phyloP scores from a whole-genome alignment of 768 basidiomycete species.

The Hemileccinum impolitum region DNA sequence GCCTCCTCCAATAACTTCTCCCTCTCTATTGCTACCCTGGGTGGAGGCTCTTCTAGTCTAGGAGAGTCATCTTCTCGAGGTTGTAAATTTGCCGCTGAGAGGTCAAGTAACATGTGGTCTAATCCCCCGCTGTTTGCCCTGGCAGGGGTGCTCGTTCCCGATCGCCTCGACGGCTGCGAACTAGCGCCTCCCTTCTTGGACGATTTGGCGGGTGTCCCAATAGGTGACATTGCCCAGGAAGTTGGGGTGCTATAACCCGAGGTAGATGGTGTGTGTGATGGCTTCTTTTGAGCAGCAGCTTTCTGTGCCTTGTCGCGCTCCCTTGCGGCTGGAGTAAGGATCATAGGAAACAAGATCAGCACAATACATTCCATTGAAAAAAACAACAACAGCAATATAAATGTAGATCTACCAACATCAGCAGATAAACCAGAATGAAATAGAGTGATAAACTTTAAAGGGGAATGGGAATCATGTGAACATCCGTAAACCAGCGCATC shows the following conservation, averaged over 20 bases:
- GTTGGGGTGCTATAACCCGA: conserved; percentile 39
- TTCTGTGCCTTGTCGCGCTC: conserved; percentile 77
- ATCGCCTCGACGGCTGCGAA: conserved; percentile 31
- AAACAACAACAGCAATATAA: conserved; percentile 26
- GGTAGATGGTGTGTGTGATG: conserved; percentile 28
- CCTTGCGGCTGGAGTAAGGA: conserved; percentile 58
- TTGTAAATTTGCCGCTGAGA: conserved; percentile 68
- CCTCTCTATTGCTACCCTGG: conserved; percentile 63
- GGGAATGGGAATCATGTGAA: conserved; percentile 1
- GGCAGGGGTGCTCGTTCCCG: conserved; percentile 43
- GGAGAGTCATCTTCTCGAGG: conserved; percentile 39
- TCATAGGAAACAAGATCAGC: conserved; percentile 36
- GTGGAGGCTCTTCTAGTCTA: conserved; percentile 46
- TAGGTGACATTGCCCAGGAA: conserved; percentile 44
- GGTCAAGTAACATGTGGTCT: conserved; percentile 66
- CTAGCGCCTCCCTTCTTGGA: conserved; percentile 38
- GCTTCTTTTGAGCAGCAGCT: conserved; percentile 43
- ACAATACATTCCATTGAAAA: conserved; percentile 35
- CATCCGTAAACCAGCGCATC: conserved; percentile 7
- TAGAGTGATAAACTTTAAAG: conserved; percentile 11
- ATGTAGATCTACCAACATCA: conserved; percentile 29
- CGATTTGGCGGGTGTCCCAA: conserved; percentile 39
- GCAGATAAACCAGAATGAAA: conserved; percentile 14
- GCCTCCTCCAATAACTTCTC: conserved; percentile 88
- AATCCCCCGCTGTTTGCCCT: conserved; percentile 30